Conservation (phyloP, 495 filamentous ascomycete species). For the Massariosphaeria phaeospora region DNA sequence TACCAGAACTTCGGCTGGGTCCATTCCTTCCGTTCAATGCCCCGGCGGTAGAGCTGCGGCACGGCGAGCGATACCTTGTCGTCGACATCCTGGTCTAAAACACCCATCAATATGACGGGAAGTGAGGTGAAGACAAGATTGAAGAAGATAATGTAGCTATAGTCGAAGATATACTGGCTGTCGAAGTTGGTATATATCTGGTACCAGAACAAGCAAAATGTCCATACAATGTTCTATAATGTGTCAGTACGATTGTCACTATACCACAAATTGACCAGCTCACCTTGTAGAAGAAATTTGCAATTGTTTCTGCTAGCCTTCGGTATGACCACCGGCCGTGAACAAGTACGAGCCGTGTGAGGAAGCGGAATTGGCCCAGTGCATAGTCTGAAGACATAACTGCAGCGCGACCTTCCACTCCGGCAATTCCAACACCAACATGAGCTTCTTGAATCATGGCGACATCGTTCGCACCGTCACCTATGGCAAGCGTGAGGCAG, state of each 20-base stretch:
- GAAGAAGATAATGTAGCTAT: slow-evolving; percentile 93
- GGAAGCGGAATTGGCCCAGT: slow-evolving; percentile 94
- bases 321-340: slow-evolving; percentile 97
- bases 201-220: slow-evolving; percentile 96
- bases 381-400: slow-evolving; percentile 99
- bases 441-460: slow-evolving; percentile 99
- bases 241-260: slow-evolving; percentile 1
- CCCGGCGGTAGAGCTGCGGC: slow-evolving; percentile 90
- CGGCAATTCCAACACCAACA: slow-evolving; percentile 96
- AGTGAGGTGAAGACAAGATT: slow-evolving; percentile 97
- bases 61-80: slow-evolving; percentile 91
- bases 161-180: slow-evolving; percentile 92
- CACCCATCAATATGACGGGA: slow-evolving; percentile 92
- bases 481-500: slow-evolving; percentile 94
- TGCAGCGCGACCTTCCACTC: slow-evolving; percentile 92
- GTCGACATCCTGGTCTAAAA: slow-evolving; percentile 94
- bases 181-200: slow-evolving; percentile 94
- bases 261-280: slow-evolving; percentile 11
- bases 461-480: slow-evolving; percentile 97
- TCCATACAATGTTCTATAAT: slow-evolving; percentile 88
- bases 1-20: slow-evolving; percentile 96
- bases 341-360: slow-evolving; percentile 85
- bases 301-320: slow-evolving; percentile 84
- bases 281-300: slow-evolving; percentile 99
- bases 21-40: slow-evolving; percentile 97